phyloP scores from a whole-genome alignment of 176 grass and related monocot genomes.

The Miscanthus lutarioriparius region DNA sequence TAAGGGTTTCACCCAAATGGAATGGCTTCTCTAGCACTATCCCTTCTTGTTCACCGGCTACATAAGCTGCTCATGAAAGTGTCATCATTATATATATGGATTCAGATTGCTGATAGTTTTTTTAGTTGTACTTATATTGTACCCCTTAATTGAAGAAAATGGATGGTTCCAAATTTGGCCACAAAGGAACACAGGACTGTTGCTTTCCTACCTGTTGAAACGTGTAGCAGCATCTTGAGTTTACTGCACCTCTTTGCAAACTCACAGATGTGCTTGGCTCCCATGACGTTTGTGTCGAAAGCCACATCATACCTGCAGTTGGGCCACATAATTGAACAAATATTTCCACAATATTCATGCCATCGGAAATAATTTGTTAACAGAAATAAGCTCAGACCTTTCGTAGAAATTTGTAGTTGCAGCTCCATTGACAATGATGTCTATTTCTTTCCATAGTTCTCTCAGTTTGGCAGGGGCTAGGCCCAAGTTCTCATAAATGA shows the following conservation, averaged over 20 bases:
- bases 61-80: conserved; percentile 44
- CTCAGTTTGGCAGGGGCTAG: conserved; percentile 29
- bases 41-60: conserved; percentile 50
- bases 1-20: conserved; percentile 46
- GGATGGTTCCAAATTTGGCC: neutral
- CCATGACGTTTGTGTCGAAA: conserved; percentile 51
- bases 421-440: conserved; percentile 55
- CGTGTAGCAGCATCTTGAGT: conserved; percentile 63
- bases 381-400: conserved; percentile 28
- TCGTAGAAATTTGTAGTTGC: conserved; percentile 33
- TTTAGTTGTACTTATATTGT: neutral
- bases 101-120: neutral
- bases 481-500: conserved; percentile 51
- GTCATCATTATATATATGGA: too few relatives aligned
- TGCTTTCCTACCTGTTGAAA: conserved; percentile 56
- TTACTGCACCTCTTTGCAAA: conserved; percentile 61
- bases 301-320: conserved; percentile 59
- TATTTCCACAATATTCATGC: neutral
- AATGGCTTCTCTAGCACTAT: conserved; percentile 55
- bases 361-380: neutral
- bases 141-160: neutral
- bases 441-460: conserved; percentile 40
- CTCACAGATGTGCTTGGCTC: conserved; percentile 42
- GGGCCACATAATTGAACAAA: neutral
- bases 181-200: neutral